Evolutionary conservation across 2,329 filamentous ascomycete species (phyloP), one percentile per base, ranked within the genome.

Genomic region (Diaporthe sp.): DNA sequence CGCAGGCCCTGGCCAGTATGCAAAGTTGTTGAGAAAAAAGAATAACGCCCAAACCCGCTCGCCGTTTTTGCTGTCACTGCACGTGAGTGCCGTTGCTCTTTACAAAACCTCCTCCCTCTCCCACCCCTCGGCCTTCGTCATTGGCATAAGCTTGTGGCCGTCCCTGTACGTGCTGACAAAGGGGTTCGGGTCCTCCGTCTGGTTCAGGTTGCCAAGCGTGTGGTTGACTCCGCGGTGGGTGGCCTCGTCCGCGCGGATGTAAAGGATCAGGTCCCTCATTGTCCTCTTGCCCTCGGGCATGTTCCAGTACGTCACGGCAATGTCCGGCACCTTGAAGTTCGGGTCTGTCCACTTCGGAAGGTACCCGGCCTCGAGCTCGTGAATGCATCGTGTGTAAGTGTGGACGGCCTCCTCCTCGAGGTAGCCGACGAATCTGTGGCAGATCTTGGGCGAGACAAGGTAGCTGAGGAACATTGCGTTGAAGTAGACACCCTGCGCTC

Each of bases 331-430:
- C 72, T 89, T 80, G 81, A 98, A 92, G 10, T 92, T 90, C 1
- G 86, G 85, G 76, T 91, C 88, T 37, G 91, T 88, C 96, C 97
- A 99, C 80, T 92, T 92, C 0, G 96, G 95, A 20, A 98, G 87
- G 75, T 91, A 90, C n/a, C 96, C 96, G 3, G 90, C 89, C 75
- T 98, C 96, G 34, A 99, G 90, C 81, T 98, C 97, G 79, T 92
- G 88, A 80, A 98, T 94, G 76, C 95, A 94, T 68, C 95, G 92
- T 0, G 95, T 97, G 86, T 99, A 99, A 0, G 97, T 99, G 82
- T 98, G 90, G 1, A 98, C 96, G 12, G 97, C 97, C 85, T 99
- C 97, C 84, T 99, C 97, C 85, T 99, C 97, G 17, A 99, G 91
- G 80, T 98, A 98, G 2, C 96, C 97, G 72, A 98, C 96, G 84